phyloP scores from a whole-genome alignment of 2,329 filamentous ascomycete species.

The Aspergillus fumigatiaffinis region DNA sequence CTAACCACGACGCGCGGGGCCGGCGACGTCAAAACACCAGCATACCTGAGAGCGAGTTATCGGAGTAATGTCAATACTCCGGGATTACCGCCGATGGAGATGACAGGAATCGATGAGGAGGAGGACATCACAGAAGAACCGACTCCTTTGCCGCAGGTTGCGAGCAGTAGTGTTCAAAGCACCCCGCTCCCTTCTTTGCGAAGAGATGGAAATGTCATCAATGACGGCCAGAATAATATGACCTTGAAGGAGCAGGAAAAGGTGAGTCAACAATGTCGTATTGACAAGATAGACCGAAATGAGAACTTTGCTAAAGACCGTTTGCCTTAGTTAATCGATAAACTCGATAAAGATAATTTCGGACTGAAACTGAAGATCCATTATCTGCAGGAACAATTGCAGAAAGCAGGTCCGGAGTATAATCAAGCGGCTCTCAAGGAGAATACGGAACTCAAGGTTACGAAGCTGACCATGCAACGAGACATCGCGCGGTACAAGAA shows the following conservation, averaged over 20 bases:
- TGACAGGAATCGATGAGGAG: conserved; percentile 62
- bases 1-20: conserved; percentile 58
- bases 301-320: conserved; percentile 8
- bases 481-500: conserved; percentile 87
- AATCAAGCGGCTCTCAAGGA: conserved; percentile 86
- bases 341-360: conserved; percentile 98
- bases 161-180: conserved; percentile 74
- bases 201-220: conserved; percentile 62
- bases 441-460: conserved; percentile 93
- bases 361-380: conserved; percentile 95
- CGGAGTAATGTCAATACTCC: conserved; percentile 69
- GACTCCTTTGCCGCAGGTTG: conserved; percentile 71
- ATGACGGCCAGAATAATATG: conserved; percentile 77
- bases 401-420: conserved; percentile 83
- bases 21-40: conserved; percentile 64
- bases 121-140: conserved; percentile 61
- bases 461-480: conserved; percentile 81
- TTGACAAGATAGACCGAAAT: neutral
- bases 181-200: conserved; percentile 74
- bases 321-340: conserved; percentile 65
- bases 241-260: conserved; percentile 93
- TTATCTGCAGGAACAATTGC: conserved; percentile 86
- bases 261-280: conserved; percentile 40
- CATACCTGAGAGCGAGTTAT: conserved; percentile 57
- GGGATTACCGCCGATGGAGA: conserved; percentile 67